These are phyloP conservation scores for Raffaelea arxii DNA, from an alignment of 2,329 filamentous ascomycete species.

Conservation along the genomic window DNA sequence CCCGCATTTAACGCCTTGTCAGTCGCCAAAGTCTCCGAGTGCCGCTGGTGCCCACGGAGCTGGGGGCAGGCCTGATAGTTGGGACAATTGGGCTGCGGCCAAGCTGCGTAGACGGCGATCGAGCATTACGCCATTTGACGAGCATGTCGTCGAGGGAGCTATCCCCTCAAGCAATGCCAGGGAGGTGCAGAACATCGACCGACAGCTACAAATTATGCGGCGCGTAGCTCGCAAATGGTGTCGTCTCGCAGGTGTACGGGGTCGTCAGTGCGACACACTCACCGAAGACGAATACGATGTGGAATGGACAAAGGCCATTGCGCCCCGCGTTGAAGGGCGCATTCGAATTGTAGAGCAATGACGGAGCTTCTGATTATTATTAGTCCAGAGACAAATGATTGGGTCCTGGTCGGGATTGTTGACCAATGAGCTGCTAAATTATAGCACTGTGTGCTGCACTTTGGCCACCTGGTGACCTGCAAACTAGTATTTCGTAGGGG, in stretches of 20 bases:
- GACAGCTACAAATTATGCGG: constrained; percentile 49
- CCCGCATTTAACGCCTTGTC: constrained; percentile 31
- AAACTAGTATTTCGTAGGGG: too few relatives aligned
- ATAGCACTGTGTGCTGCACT: too few relatives aligned
- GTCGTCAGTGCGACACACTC: constrained; percentile 41
- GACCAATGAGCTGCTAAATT: too few relatives aligned
- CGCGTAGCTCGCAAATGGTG: constrained; percentile 68
- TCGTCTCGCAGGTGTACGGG: constrained; percentile 52
- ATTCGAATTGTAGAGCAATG: constrained; percentile 40
- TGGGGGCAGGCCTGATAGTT: constrained; percentile 13
- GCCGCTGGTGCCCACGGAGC: too few relatives aligned
- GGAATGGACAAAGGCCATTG: constrained; percentile 73
- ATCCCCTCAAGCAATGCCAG: constrained; percentile 27
- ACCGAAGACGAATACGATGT: constrained; percentile 50
- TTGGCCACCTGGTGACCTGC: too few relatives aligned
- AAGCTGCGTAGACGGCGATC: constrained; percentile 24
- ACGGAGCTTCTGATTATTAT: too few relatives aligned
- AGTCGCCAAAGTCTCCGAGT: background rate
- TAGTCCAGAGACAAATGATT: too few relatives aligned
- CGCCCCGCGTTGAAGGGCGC: constrained; percentile 66
- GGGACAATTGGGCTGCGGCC: constrained; percentile 27
- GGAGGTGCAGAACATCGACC: constrained; percentile 34
- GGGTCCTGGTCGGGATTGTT: too few relatives aligned
- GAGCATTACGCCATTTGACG: constrained; percentile 27
- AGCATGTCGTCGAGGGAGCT: constrained; percentile 31